Evolutionary conservation across 129 eudicot species (phyloP).

Genomic region (Tagetes erecta): DNA sequence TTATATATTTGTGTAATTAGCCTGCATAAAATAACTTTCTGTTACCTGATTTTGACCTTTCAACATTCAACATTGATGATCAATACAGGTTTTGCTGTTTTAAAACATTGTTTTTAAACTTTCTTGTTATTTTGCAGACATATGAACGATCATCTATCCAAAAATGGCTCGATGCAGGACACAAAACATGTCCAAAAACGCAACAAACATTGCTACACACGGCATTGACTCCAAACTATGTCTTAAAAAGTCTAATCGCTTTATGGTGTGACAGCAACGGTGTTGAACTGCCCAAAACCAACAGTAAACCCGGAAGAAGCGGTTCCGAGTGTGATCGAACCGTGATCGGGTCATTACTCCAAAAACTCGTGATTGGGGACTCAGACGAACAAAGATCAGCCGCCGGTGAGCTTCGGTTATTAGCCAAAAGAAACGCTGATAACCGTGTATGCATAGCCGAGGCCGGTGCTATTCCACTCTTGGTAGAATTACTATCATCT

Average conservation of each 20-base stretch:
- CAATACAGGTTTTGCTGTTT: neutral
- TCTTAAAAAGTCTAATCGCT: slow-evolving; percentile 77
- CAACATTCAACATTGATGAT: neutral
- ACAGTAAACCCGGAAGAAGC: slow-evolving; percentile 45
- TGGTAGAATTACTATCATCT: slow-evolving; percentile 75
- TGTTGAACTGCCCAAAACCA: slow-evolving; percentile 63
- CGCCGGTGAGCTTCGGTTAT: slow-evolving; percentile 83
- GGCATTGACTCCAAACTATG: slow-evolving; percentile 80
- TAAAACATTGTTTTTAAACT: neutral
- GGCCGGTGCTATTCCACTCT: slow-evolving; percentile 82
- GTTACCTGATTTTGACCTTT: slow-evolving; percentile 3
- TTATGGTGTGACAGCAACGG: slow-evolving; percentile 88
- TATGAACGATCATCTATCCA: slow-evolving; percentile 80
- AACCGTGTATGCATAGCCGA: slow-evolving; percentile 83
- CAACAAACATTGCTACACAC: slow-evolving; percentile 79
- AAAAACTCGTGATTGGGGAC: slow-evolving; percentile 69
- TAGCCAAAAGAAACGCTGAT: slow-evolving; percentile 89
- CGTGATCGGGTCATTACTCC: slow-evolving; percentile 54
- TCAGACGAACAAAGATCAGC: slow-evolving; percentile 85
- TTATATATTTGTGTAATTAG: slow-evolving; percentile 14
- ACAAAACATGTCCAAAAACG: slow-evolving; percentile 88
- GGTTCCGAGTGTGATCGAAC: slow-evolving; percentile 71
- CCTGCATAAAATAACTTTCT: neutral
- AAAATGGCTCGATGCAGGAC: slow-evolving; percentile 92
- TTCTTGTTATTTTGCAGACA: slow-evolving; percentile 52